A percentile compares a stretch with the other conserved stretches of the same genome.
These are phyloP conservation scores for Lobosporangium transversale DNA, from an alignment of 192 early-diverging fungal species.

Conservation along the genomic window DNA sequence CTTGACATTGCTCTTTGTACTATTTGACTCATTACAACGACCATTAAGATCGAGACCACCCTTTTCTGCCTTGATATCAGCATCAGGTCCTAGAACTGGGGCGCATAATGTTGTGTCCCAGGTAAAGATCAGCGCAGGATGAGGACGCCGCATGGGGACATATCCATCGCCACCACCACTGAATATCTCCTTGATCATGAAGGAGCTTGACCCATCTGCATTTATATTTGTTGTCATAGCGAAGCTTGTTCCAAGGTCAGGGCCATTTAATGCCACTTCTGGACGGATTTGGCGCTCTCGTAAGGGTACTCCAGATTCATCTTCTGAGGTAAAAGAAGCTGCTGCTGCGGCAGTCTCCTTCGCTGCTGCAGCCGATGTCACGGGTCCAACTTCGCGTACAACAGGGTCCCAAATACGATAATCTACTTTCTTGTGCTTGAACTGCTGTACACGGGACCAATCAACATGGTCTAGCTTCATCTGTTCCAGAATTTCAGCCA, in stretches of 20 bases:
- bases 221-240: no score
- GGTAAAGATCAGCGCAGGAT: not conserved
- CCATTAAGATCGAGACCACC: no score
- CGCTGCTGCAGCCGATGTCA: not conserved
- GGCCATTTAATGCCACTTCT: not conserved
- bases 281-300: not conserved
- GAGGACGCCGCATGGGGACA: not conserved
- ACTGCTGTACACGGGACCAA: slow-evolving; percentile 27
- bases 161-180: not conserved
- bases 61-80: no score
- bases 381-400: slow-evolving; percentile 7
- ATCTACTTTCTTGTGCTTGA: slow-evolving; percentile 3
- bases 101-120: not conserved
- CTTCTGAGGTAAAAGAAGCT: not conserved
- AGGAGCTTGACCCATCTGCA: not conserved
- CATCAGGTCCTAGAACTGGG: not conserved
- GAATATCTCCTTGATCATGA: not conserved
- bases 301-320: not conserved
- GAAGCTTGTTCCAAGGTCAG: not conserved
- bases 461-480: slow-evolving; percentile 34
- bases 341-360: not conserved
- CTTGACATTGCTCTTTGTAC: no score
- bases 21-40: no score
- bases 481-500: slow-evolving; percentile 29
- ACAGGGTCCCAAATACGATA: slow-evolving; percentile 24